phyloP scores from a whole-genome alignment of 495 filamentous ascomycete genomes.

The Cetradonia linearis region DNA sequence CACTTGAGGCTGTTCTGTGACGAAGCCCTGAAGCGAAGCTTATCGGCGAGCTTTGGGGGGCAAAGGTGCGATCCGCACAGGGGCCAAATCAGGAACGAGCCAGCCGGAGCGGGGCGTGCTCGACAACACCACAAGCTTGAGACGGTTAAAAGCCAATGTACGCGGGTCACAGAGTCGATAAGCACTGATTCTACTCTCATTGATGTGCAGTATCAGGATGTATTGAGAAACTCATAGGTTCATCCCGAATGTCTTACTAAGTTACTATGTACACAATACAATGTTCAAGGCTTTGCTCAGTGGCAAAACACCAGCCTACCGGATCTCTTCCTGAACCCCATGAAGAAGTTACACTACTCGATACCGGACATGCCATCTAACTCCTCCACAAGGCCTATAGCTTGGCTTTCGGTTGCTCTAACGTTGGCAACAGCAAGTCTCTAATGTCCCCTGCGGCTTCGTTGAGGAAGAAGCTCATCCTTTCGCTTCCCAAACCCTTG shows the following conservation, averaged over 20 bases:
- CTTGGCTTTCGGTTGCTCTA: conserved; percentile 82
- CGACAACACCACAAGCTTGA: background rate
- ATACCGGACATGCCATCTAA: background rate
- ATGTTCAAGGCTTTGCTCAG: background rate
- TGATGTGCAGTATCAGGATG: background rate
- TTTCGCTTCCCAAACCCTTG: conserved; percentile 81
- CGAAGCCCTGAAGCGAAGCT: conserved; percentile 7
- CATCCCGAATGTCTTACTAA: background rate
- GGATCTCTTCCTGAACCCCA: background rate
- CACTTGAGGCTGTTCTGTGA: conserved; percentile 4
- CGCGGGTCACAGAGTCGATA: background rate
- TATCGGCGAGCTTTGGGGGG: conserved; percentile 7
- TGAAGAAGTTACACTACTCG: background rate
- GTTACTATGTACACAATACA: background rate
- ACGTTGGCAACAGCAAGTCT: conserved; percentile 74
- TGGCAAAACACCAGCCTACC: background rate
- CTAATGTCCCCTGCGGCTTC: conserved; percentile 87
- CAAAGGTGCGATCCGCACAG: background rate
- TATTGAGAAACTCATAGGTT: background rate
- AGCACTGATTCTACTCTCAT: background rate
- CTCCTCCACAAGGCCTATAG: conserved; percentile 37
- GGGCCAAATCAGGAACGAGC: conserved; percentile 12
- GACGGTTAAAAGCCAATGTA: background rate
- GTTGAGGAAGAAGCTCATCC: conserved; percentile 90
- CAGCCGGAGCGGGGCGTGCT: background rate